Evolutionary conservation across 164 flowering plant species (phyloP), one percentile per base, ranked within the genome.

Genomic region (Macadamia tetraphylla): DNA sequence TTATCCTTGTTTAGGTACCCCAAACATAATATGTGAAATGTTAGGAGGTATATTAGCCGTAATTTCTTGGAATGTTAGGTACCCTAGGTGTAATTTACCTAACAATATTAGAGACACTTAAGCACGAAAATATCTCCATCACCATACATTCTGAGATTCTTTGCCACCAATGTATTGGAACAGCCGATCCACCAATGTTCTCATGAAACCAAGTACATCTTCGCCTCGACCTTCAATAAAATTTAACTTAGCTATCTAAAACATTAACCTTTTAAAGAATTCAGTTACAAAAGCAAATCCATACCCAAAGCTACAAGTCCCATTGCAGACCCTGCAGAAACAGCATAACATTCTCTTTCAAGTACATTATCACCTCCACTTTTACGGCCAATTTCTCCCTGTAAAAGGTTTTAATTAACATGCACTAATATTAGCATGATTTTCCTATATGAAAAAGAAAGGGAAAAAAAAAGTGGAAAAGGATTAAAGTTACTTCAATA

Each of bases 361-460:
- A 92, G 98, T 32, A 91, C 98, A 82, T 90, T 92, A 80, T 95
- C 98, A 59, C 99, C 97, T 69, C 87, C 91, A 80, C 97, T 95
- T 87, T 96, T 77, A 29, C 96, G 90, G 2, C 98, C 99, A 49
- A 95, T 86, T 78, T 94, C 97, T 74, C 81, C 88, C 98, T 94
- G 81, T n/a, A 70, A 63, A 75, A 7, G 63, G 49, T 68, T 35
- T 58, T 60, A 53, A 35, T 29, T 14, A 9, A 71, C 51, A 52
- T 12, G 44, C 32, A 57, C 59, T 23, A n/a, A 62, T 15, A 62
- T 31, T 30, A 62, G 12, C 65, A 58, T 32, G 46, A 32, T 58
- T 11, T 15, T 1, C 17, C 32, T 35, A 35, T 35, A 48, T 44
- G 30, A 8, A 5, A 43, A 44, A 29, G 6, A 6, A 53, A 23